A percentile compares a stretch with the other conserved stretches of the same genome.
phyloP scores from a whole-genome alignment of 176 grass and related monocot species.

The Luzula sylvatica region DNA sequence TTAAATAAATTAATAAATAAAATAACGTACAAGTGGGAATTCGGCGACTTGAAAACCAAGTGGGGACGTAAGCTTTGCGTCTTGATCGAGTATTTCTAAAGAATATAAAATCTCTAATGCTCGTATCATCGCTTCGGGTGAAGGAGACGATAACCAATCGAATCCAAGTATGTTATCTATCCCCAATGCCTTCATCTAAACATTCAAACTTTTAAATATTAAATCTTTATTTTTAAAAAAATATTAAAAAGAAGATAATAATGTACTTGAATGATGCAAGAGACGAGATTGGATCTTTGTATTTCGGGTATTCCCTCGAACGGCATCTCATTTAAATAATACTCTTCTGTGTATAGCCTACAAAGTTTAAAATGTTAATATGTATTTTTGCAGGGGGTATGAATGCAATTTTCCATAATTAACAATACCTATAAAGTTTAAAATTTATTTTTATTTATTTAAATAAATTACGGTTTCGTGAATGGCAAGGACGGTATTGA shows the following conservation, averaged over 20 bases:
- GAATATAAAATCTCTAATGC: constrained; percentile 89
- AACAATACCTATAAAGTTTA: too few relatives aligned
- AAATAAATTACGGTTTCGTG: constrained; percentile 59
- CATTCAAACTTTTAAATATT: too few relatives aligned
- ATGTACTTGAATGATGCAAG: constrained; percentile 81
- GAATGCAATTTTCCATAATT: too few relatives aligned
- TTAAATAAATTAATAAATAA: too few relatives aligned
- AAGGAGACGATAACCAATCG: constrained; percentile 97
- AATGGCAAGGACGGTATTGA: constrained; percentile 69
- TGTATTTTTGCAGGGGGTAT: too few relatives aligned
- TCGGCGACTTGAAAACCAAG: constrained; percentile 88
- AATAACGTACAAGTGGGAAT: constrained; percentile 78
- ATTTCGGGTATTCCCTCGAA: constrained; percentile 90
- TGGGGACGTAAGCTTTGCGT: constrained; percentile 88
- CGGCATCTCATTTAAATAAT: constrained; percentile 83
- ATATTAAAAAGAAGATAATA: constrained; percentile 11
- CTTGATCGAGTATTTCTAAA: constrained; percentile 79
- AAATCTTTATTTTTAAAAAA: not conserved
- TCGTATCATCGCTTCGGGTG: constrained; percentile 79
- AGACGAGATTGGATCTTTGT: constrained; percentile 89
- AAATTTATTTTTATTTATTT: too few relatives aligned
- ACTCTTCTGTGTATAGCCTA: constrained; percentile 96
- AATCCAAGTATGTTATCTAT: constrained; percentile 98
- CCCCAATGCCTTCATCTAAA: constrained; percentile 87
- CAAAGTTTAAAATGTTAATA: not conserved